Evolutionary conservation across 495 filamentous ascomycete genomes (phyloP).

Genomic region (Penicillium roqueforti): DNA sequence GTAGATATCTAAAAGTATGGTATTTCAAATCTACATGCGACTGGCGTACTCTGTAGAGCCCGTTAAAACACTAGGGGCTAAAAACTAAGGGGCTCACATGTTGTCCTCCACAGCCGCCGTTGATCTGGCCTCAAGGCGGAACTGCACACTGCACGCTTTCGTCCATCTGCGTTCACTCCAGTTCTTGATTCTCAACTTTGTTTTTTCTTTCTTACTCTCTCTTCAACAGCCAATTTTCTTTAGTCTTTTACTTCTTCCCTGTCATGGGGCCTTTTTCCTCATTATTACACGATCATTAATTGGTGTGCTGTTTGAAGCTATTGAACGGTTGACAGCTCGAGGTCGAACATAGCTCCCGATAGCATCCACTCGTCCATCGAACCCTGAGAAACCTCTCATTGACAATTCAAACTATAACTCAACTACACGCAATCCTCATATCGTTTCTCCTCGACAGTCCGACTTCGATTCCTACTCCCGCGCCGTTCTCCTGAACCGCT

Average conservation of each 20-base stretch:
- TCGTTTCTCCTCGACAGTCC: background rate
- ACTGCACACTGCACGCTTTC: slow-evolving; percentile 28
- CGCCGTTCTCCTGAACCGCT: slow-evolving; percentile 9
- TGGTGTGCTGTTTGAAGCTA: slow-evolving; percentile 26
- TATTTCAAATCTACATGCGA: background rate
- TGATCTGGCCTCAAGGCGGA: slow-evolving; percentile 36
- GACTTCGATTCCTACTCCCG: background rate
- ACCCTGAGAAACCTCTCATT: background rate
- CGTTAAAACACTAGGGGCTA: slow-evolving; percentile 9
- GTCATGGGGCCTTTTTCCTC: slow-evolving; percentile 37
- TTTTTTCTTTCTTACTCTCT: slow-evolving; percentile 22
- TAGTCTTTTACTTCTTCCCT: slow-evolving; percentile 23
- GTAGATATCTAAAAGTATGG: background rate
- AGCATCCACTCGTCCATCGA: slow-evolving; percentile 7
- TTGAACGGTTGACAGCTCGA: slow-evolving; percentile 22
- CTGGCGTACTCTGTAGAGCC: background rate
- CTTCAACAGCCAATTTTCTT: slow-evolving; percentile 10
- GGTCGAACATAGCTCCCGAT: slow-evolving; percentile 12
- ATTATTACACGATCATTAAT: slow-evolving; percentile 40
- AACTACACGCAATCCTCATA: background rate
- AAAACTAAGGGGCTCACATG: slow-evolving; percentile 21
- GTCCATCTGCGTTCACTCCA: slow-evolving; percentile 32
- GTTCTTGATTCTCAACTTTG: slow-evolving; percentile 22
- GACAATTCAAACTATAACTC: background rate
- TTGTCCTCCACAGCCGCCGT: slow-evolving; percentile 22